phyloP scores from a whole-genome alignment of 441 rosid species.

The Caryocar brasiliense region DNA sequence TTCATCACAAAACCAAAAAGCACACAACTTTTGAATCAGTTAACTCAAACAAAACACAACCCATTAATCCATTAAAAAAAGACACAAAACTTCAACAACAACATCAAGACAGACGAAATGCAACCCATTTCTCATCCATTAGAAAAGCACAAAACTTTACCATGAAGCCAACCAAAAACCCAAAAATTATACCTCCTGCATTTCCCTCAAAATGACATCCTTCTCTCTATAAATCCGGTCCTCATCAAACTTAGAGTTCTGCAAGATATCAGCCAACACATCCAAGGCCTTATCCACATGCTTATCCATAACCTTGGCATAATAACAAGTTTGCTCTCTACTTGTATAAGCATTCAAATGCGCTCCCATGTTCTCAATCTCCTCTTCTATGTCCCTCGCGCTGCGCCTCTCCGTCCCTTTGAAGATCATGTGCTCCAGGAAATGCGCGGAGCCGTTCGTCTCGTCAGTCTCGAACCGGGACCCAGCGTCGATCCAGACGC shows the following conservation, averaged over 20 bases:
- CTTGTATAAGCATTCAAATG: constrained; percentile 89
- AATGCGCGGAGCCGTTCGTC: constrained; percentile 81
- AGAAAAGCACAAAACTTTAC: neutral
- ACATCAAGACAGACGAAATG: neutral
- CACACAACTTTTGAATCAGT: no score
- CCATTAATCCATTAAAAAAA: no score
- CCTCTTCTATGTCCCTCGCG: constrained; percentile 60
- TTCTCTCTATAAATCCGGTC: constrained; percentile 58
- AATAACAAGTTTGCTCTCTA: constrained; percentile 85
- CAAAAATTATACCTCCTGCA: constrained; percentile 78
- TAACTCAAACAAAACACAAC: no score
- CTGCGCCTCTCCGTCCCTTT: constrained; percentile 67
- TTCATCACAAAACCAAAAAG: no score
- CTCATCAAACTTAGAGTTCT: constrained; percentile 81
- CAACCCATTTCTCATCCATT: neutral
- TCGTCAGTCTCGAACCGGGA: constrained; percentile 75
- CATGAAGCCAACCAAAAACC: neutral
- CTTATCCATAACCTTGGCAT: constrained; percentile 69
- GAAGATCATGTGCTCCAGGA: constrained; percentile 88
- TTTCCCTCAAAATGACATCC: constrained; percentile 86
- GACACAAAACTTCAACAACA: no score
- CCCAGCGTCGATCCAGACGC: constrained; percentile 99
- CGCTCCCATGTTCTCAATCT: constrained; percentile 83
- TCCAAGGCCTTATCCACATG: constrained; percentile 63
- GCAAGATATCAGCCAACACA: constrained; percentile 78